Evolutionary conservation across 2,329 filamentous ascomycete species (phyloP).

Genomic region (Lecanicillium sp.): DNA sequence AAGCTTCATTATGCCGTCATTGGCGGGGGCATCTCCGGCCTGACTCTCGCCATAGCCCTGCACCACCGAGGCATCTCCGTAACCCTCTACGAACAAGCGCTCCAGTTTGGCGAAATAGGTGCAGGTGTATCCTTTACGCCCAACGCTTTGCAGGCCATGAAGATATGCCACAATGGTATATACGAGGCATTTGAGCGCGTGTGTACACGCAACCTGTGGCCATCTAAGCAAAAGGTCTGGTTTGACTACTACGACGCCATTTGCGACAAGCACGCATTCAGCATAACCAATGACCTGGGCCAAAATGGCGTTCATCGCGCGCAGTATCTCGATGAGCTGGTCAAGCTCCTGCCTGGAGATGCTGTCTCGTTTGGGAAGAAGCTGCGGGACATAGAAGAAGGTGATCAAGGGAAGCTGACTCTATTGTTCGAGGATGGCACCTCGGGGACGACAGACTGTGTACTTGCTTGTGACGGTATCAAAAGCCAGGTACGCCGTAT

Average conservation of each 20-base stretch:
- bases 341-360: slow-evolving; percentile 25
- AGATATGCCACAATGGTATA: slow-evolving; percentile 25
- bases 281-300: slow-evolving; percentile 13
- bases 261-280: slow-evolving; percentile 1
- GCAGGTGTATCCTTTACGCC: slow-evolving; percentile 44
- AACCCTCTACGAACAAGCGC: slow-evolving; percentile 37
- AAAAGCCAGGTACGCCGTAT: slow-evolving; percentile 44
- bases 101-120: slow-evolving; percentile 35
- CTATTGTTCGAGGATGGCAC: slow-evolving; percentile 31
- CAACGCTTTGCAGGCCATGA: slow-evolving; percentile 40
- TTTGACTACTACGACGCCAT: slow-evolving; percentile 11
- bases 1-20: slow-evolving; percentile 29
- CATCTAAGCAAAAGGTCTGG: slow-evolving; percentile 10
- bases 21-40: slow-evolving; percentile 42
- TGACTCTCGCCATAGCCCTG: slow-evolving; percentile 39
- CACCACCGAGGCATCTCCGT: slow-evolving; percentile 31
- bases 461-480: slow-evolving; percentile 58
- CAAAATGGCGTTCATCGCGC: slow-evolving; percentile 26
- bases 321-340: slow-evolving; percentile 29
- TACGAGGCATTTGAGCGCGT: slow-evolving; percentile 28
- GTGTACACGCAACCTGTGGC: slow-evolving; percentile 24
- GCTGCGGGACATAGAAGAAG: slow-evolving; percentile 21
- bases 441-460: slow-evolving; percentile 22
- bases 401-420: slow-evolving; percentile 12
- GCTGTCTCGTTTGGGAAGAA: slow-evolving; percentile 25